Percentiles rank a stretch among this genome's conserved stretches.
Evolutionary conservation across 768 basidiomycete genomes (phyloP).

Genomic region (Tulasnella sp.): DNA sequence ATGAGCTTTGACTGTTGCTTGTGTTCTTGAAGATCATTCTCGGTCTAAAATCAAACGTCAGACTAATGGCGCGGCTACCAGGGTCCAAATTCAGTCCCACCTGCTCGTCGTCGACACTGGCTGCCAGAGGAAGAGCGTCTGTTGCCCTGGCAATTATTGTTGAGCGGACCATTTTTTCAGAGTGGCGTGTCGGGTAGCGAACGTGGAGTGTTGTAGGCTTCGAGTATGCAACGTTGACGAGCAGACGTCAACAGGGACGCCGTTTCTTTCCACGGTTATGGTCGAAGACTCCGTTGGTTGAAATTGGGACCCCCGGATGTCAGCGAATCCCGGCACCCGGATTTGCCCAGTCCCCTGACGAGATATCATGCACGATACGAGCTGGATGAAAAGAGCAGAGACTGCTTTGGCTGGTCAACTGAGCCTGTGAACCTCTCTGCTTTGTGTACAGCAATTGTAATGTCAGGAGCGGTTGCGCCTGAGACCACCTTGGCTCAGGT

Average conservation of each 20-base stretch:
- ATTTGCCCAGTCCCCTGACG: not conserved
- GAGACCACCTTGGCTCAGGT: no score
- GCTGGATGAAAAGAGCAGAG: not conserved
- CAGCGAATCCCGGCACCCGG: constrained; percentile 11
- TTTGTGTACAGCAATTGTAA: not conserved
- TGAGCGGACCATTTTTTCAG: constrained; percentile 72
- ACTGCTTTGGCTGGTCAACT: not conserved
- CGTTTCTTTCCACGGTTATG: not conserved
- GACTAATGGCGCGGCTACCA: constrained; percentile 15
- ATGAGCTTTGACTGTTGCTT: constrained; percentile 98
- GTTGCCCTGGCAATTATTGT: constrained; percentile 84
- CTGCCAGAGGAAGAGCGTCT: constrained; percentile 88
- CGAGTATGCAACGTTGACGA: constrained; percentile 23
- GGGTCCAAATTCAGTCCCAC: constrained; percentile 49
- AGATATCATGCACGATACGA: not conserved
- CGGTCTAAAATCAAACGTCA: constrained; percentile 62
- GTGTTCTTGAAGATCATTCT: constrained; percentile 92
- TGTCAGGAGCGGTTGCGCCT: not conserved
- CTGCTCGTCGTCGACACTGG: constrained; percentile 97
- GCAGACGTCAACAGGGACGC: constrained; percentile 18
- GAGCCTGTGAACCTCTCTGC: not conserved
- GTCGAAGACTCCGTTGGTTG: constrained; percentile 10
- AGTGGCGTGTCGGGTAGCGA: not conserved
- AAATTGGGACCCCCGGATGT: constrained; percentile 26
- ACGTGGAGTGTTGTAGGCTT: constrained; percentile 2